These are phyloP conservation scores for Thamnidium elegans DNA, from an alignment of 192 early-diverging fungal species.

Conservation along the genomic window DNA sequence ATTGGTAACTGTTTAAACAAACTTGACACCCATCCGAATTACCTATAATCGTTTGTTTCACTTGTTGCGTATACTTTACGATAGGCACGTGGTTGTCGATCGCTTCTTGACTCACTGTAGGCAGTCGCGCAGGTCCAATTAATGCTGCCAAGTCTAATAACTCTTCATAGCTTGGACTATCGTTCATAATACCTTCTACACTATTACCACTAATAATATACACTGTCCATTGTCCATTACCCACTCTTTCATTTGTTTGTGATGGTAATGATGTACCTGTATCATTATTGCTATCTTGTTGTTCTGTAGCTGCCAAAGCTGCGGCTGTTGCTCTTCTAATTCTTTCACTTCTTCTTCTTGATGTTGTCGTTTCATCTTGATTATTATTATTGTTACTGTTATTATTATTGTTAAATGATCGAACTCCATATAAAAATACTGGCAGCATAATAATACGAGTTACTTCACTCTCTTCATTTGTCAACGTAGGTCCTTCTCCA, in stretches of 20 bases:
- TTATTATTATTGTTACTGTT: background rate
- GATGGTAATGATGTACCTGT: no score
- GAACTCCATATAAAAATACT: background rate
- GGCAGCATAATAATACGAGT: background rate
- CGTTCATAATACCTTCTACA: background rate
- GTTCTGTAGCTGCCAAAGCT: no score
- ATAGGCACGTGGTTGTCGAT: conserved; percentile 40
- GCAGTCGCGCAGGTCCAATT: conserved; percentile 38
- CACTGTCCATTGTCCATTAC: conserved; percentile 18
- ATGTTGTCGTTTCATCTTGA: background rate
- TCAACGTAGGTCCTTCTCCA: background rate
- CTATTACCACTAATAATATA: conserved; percentile 28
- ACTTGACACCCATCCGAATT: conserved; percentile 40
- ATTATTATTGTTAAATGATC: background rate
- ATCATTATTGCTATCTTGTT: no score
- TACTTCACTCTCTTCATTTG: background rate
- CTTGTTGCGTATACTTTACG: conserved; percentile 13
- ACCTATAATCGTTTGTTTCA: conserved; percentile 10
- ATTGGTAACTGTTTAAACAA: conserved; percentile 45
- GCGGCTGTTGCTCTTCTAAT: background rate
- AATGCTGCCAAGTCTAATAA: background rate
- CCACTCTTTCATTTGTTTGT: no score
- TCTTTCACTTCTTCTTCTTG: background rate
- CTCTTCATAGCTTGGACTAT: conserved; percentile 14
- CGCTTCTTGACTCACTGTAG: conserved; percentile 43